Conservation (phyloP, 2,329 filamentous ascomycete species). For the Aspergillus calidoustus region DNA sequence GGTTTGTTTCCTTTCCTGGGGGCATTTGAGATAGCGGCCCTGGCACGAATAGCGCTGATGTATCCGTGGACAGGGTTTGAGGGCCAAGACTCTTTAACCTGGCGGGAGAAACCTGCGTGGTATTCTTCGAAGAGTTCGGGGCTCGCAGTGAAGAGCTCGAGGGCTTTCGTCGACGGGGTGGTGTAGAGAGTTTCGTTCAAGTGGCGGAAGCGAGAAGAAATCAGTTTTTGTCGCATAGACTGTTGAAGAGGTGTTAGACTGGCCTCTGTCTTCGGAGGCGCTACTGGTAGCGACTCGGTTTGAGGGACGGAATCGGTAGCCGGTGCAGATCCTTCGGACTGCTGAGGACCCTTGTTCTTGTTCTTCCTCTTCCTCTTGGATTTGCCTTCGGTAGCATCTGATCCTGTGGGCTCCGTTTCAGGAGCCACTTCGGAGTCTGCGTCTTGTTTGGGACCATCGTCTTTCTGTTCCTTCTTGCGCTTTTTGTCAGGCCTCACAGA, state of each 20-base stretch:
- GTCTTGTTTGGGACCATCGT: slow-evolving; percentile 24
- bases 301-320: slow-evolving; percentile 20
- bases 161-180: slow-evolving; percentile 80
- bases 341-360: slow-evolving; percentile 34
- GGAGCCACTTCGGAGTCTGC: slow-evolving; percentile 19
- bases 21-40: slow-evolving; percentile 59
- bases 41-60: slow-evolving; percentile 69
- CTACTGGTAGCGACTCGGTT: slow-evolving; percentile 33
- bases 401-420: slow-evolving; percentile 21
- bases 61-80: slow-evolving; percentile 94
- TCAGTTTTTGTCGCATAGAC: slow-evolving; percentile 91
- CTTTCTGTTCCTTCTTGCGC: slow-evolving; percentile 35
- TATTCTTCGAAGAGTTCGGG: slow-evolving; percentile 97
- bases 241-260: slow-evolving; percentile 91
- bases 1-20: slow-evolving; percentile 49
- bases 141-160: slow-evolving; percentile 78
- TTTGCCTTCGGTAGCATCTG: slow-evolving; percentile 26
- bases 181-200: slow-evolving; percentile 98
- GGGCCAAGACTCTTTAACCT: slow-evolving; percentile 89
- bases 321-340: slow-evolving; percentile 22
- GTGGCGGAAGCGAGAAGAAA: slow-evolving; percentile 94
- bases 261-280: slow-evolving; percentile 50
- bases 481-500: slow-evolving; percentile 32
- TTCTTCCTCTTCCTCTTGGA: slow-evolving; percentile 39
- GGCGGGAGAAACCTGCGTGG: slow-evolving; percentile 92